Percentiles rank a stretch among this genome's conserved stretches.
Evolutionary conservation across 352 stramenopile genomes (phyloP).

Genomic region (Phytophthora quininea): DNA sequence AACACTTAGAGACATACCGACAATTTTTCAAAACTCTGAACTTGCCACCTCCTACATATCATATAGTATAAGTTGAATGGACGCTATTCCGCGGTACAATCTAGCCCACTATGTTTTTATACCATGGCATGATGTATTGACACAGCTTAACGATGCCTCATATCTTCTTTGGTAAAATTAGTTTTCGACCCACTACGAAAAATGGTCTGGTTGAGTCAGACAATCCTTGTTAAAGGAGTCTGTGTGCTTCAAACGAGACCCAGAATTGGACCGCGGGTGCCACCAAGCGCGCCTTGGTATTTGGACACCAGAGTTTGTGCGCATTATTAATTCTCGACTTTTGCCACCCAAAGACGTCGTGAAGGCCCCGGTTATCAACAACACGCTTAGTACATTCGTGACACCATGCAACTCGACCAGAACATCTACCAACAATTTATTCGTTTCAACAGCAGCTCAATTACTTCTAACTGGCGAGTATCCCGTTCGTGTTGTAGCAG

Average conservation of each 20-base stretch:
- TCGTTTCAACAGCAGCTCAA: neutral
- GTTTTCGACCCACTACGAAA: too few relatives aligned
- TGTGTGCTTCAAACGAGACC: slow-evolving; percentile 25
- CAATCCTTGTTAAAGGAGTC: too few relatives aligned
- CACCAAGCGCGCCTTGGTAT: slow-evolving; percentile 19
- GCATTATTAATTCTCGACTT: slow-evolving; percentile 24
- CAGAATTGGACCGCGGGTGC: slow-evolving; percentile 30
- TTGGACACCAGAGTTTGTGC: slow-evolving; percentile 26
- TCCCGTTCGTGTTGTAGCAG: slow-evolving; percentile 9
- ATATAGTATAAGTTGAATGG: too few relatives aligned
- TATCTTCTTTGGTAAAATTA: too few relatives aligned
- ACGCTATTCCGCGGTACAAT: too few relatives aligned
- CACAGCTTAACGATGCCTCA: too few relatives aligned
- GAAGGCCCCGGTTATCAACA: neutral
- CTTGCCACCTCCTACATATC: too few relatives aligned
- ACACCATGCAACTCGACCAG: slow-evolving; percentile 8
- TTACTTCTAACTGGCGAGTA: neutral
- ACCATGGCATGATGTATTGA: too few relatives aligned
- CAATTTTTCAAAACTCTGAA: too few relatives aligned
- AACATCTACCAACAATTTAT: slow-evolving; percentile 2
- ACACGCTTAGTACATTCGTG: neutral
- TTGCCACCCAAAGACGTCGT: neutral
- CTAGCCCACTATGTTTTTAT: too few relatives aligned
- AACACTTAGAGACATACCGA: too few relatives aligned
- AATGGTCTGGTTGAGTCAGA: too few relatives aligned